These are phyloP conservation scores for Delphinella strobiligena DNA, from an alignment of 2,329 filamentous ascomycete genomes.

Conservation along the genomic window DNA sequence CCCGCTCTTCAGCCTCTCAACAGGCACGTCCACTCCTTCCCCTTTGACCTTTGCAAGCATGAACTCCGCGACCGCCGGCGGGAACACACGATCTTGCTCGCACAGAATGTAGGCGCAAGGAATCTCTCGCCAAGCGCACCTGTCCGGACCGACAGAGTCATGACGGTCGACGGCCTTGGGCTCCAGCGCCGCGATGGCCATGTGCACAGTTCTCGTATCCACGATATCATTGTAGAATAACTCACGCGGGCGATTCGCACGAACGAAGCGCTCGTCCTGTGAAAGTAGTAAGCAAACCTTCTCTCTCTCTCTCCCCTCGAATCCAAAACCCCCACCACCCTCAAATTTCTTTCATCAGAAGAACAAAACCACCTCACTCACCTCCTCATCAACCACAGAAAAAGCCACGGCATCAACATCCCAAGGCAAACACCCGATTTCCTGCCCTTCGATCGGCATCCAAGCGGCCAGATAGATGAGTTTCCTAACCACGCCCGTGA, in stretches of 20 bases:
- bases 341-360: too few relatives aligned
- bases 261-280: background rate
- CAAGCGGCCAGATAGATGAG: conserved; percentile 17
- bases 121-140: conserved; percentile 18
- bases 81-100: conserved; percentile 26
- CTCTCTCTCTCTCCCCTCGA: too few relatives aligned
- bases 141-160: background rate
- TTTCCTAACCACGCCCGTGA: conserved; percentile 9
- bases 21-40: conserved; percentile 4
- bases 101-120: conserved; percentile 31
- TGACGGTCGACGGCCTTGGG: background rate
- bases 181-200: background rate
- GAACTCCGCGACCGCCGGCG: conserved; percentile 21
- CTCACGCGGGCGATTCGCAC: background rate
- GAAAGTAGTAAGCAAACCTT: too few relatives aligned
- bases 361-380: background rate
- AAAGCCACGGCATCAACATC: background rate
- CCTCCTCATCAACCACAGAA: background rate
- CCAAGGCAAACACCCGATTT: background rate
- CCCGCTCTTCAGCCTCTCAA: conserved; percentile 13
- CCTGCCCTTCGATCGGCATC: background rate
- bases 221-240: background rate
- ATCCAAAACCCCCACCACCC: too few relatives aligned
- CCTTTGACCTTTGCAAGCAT: conserved; percentile 20
- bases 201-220: background rate